Evolutionary conservation across 139 green algal genomes (phyloP).

Genomic region (Zygnema cylindricum): DNA sequence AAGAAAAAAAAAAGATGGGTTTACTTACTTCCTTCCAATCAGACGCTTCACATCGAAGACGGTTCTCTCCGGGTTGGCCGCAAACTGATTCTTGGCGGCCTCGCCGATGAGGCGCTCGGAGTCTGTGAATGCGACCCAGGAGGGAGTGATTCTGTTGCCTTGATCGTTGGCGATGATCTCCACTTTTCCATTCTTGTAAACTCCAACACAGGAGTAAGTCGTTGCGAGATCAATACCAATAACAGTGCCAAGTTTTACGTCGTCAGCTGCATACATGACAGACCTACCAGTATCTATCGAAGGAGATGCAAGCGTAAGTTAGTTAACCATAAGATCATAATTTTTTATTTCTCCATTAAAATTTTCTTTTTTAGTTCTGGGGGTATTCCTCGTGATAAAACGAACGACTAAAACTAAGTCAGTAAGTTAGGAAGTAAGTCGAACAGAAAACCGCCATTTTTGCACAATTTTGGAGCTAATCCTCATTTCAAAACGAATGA

Average conservation of each 20-base stretch:
- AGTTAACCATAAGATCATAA: neutral
- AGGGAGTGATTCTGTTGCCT: slow-evolving; percentile 98
- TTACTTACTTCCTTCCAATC: slow-evolving; percentile 90
- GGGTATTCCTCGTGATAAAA: no score
- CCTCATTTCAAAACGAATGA: neutral
- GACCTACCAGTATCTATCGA: neutral
- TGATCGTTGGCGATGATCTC: slow-evolving; percentile 99
- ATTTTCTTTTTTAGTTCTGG: neutral
- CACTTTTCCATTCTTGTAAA: slow-evolving; percentile 97
- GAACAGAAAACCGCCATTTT: neutral
- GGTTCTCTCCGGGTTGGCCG: slow-evolving; percentile 89
- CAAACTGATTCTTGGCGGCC: slow-evolving; percentile 96
- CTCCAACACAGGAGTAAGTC: slow-evolving; percentile 97
- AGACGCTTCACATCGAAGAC: slow-evolving; percentile 99
- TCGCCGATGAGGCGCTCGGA: slow-evolving; percentile 97
- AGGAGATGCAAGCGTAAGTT: neutral
- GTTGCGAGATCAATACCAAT: slow-evolving; percentile 99
- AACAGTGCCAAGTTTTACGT: slow-evolving; percentile 61
- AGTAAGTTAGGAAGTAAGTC: no score
- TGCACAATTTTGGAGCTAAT: no score
- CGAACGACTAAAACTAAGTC: no score
- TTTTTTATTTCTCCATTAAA: neutral
- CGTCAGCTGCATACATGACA: slow-evolving; percentile 39
- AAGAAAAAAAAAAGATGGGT: neutral
- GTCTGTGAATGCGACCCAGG: slow-evolving; percentile 99